Evolutionary conservation across 805 yeast species (phyloP), one percentile per base, ranked within the genome.

Genomic region (Spathaspora sp.): DNA sequence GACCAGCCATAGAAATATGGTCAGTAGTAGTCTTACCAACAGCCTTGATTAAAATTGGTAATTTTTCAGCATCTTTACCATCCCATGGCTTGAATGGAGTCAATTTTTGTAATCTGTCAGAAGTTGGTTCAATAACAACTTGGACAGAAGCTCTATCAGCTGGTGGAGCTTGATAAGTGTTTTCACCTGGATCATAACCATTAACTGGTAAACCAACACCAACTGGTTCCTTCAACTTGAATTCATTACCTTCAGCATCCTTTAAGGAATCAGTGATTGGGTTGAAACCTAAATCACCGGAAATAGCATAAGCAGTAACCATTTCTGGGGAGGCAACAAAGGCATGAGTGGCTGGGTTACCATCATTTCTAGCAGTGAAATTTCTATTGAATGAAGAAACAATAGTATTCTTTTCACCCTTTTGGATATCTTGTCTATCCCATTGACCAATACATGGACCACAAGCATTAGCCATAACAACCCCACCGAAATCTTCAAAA

Each of bases 391-490:
- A 93, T 56, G 97, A 90, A 42, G 97, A 89, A 65, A 93, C 93
- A 73, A 93, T 93, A 64, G 97, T 93, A 82, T 93, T 93, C 77
- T 89, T 87, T 73, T 89, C 96, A 70, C 92, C 94, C 81, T 89
- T 90, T 79, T 89, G 85, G 72, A 89, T 83, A 70, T 89, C 92
- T 66, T 80, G 87, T 76, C 98, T 87, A 73, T 92, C 97, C 98
- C 98, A 93, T 80, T 93, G 97, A 67, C 98, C 98, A 68, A 92
- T 92, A 82, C 98, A 92, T 68, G 98, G 98, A 67, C 98, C 98
- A 81, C 98, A 93, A 53, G 98, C 98, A 69, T 93, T 93, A 55
- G 98, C 97, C 68, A 93, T 79, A 51, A 93, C 97, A 55, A 86
- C 81, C 70, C 96, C 98, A 62, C 97, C 97, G 64, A 87, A 88